Conservation (phyloP, 1,284 basidiomycete species). For the Boletus semigastroideus region DNA sequence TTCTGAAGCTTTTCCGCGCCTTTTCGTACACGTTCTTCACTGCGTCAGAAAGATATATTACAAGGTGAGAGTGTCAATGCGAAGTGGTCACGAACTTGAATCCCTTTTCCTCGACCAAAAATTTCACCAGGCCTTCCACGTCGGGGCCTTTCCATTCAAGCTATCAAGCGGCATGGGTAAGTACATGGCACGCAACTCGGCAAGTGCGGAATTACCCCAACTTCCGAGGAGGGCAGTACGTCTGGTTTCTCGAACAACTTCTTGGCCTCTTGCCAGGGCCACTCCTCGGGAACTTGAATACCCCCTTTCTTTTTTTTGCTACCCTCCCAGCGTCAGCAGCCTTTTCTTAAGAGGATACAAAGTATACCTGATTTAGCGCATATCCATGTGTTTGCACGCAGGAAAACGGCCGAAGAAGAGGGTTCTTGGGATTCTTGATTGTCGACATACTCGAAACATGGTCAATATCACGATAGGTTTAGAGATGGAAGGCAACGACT, state of each 20-base stretch:
- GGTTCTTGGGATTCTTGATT: slow-evolving; percentile 17
- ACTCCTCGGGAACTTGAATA: slow-evolving; percentile 84
- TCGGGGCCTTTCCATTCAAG: slow-evolving; percentile 96
- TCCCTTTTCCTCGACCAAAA: slow-evolving; percentile 93
- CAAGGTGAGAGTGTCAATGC: not conserved
- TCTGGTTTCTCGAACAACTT: slow-evolving; percentile 88
- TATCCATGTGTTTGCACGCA: slow-evolving; percentile 74
- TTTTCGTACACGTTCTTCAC: slow-evolving; percentile 95
- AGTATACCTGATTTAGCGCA: slow-evolving; percentile 78
- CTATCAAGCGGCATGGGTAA: slow-evolving; percentile 40
- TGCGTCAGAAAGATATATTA: slow-evolving; percentile 34
- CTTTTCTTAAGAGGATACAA: slow-evolving; percentile 71
- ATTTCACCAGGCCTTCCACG: slow-evolving; percentile 91
- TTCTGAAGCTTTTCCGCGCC: slow-evolving; percentile 93
- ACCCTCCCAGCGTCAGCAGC: slow-evolving; percentile 38
- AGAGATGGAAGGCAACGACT: slow-evolving; percentile 6
- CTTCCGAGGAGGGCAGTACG: slow-evolving; percentile 80
- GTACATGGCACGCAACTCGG: not conserved
- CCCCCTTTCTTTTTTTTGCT: slow-evolving; percentile 67
- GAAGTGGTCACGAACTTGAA: slow-evolving; percentile 70
- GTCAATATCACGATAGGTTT: not conserved
- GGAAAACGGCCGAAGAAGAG: slow-evolving; percentile 38
- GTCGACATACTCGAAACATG: not conserved
- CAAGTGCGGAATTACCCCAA: slow-evolving; percentile 62
- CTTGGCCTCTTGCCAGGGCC: slow-evolving; percentile 97